These are phyloP conservation scores for Capronia epimyces DNA, from an alignment of 2,329 filamentous ascomycete species.

Conservation along the genomic window DNA sequence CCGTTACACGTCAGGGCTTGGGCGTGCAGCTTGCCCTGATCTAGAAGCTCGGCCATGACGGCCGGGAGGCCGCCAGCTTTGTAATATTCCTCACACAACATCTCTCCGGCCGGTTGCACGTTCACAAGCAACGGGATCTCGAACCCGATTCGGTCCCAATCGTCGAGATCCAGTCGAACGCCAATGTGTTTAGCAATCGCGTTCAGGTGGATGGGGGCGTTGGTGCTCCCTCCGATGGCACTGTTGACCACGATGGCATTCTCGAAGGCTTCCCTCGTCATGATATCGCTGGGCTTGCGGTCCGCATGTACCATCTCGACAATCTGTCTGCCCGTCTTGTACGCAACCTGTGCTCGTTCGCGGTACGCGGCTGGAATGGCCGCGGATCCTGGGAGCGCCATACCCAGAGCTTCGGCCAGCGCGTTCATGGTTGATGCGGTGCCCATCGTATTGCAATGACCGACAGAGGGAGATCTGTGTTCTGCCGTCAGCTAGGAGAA, in stretches of 20 bases:
- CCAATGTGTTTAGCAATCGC: conserved; percentile 53
- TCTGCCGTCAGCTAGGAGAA: neutral
- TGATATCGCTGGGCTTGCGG: conserved; percentile 50
- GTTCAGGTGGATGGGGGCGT: conserved; percentile 53
- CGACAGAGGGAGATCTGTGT: conserved; percentile 42
- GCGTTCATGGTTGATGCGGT: conserved; percentile 52
- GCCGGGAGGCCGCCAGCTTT: conserved; percentile 51
- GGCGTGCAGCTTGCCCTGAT: conserved; percentile 44
- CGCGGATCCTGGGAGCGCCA: conserved; percentile 49
- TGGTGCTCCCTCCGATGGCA: conserved; percentile 53
- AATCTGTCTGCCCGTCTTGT: conserved; percentile 46
- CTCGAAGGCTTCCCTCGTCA: conserved; percentile 53
- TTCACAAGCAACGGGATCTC: conserved; percentile 50
- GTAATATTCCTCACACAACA: conserved; percentile 51
- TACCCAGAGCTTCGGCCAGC: conserved; percentile 49
- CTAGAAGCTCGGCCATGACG: conserved; percentile 50
- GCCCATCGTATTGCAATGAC: conserved; percentile 52
- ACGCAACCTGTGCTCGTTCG: conserved; percentile 45
- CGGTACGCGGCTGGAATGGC: conserved; percentile 50
- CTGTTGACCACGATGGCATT: conserved; percentile 53
- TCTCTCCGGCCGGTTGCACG: conserved; percentile 51
- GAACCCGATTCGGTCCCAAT: conserved; percentile 51
- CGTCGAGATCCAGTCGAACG: conserved; percentile 47
- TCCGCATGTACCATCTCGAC: conserved; percentile 49
- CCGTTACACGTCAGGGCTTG: conserved; percentile 46